Evolutionary conservation across 345 rosid genomes (phyloP).

Genomic region (Pugionium dolabratum): DNA sequence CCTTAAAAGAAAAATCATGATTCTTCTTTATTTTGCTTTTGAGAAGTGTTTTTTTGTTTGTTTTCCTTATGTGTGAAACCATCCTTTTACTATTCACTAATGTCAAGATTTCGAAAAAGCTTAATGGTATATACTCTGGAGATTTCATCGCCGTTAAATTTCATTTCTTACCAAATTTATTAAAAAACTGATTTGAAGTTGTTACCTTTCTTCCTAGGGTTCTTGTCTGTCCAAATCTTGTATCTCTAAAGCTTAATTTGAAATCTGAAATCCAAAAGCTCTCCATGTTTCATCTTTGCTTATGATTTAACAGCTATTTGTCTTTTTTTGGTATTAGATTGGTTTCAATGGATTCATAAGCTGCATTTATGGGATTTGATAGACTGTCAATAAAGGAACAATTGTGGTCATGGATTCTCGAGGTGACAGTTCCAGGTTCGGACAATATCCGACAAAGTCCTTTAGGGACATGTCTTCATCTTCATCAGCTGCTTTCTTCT

Average conservation of each 20-base stretch:
- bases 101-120: conserved; percentile 19
- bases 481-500: conserved; percentile 83
- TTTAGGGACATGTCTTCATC: conserved; percentile 79
- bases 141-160: conserved; percentile 11
- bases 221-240: conserved; percentile 33
- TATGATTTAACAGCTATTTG: conserved; percentile 10
- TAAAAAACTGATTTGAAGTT: neutral
- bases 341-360: conserved; percentile 37
- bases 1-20: conserved; percentile 13
- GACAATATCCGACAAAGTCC: conserved; percentile 53
- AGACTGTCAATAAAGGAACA: conserved; percentile 32
- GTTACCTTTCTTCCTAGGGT: conserved; percentile 26
- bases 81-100: conserved; percentile 14
- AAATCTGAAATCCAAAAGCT: conserved; percentile 7
- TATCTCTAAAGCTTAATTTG: conserved; percentile 5
- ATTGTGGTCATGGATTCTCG: conserved; percentile 54
- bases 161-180: conserved; percentile 17
- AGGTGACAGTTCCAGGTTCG: conserved; percentile 74
- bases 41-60: conserved; percentile 16
- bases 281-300: conserved; percentile 3
- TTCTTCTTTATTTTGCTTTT: conserved; percentile 26
- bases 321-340: conserved; percentile 40
- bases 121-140: conserved; percentile 25
- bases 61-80: conserved; percentile 13
- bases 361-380: conserved; percentile 45